Base-by-base conservation (phyloP, 2,329 filamentous ascomycete genomes). In the Colletotrichum sp. region DNA sequence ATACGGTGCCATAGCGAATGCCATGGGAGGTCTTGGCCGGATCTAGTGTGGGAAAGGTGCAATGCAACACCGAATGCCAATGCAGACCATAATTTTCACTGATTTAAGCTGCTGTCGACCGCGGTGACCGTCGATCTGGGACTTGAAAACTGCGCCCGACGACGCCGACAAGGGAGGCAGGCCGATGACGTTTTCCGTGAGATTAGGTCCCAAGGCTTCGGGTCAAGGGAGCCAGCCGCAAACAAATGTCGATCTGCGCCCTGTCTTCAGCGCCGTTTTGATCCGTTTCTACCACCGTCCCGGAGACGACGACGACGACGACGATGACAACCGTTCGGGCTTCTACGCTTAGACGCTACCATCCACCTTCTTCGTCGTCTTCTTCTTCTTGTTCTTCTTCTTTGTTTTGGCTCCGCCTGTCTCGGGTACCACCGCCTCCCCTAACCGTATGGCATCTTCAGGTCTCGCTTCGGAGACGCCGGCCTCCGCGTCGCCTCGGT, bases 401-500 rank as follows among this genome's bases (percentile, higher is more conserved):
- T 83, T 83, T 77, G 80, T 81, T 62, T 81, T 80, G 15, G 76
- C 36, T 21, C 52, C 38, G 32, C 34, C 56, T 30, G 43, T 60
- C 66, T 34, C 60, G 43, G 36, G 61, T 15, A 9, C 28, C 32
- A 13, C 56, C 5, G 69, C 66, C 24, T 55, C 12, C 21, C 30
- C 60, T 55, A 43, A 21, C 58, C 30, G 10, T 21, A 73, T 6
- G n/a, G 65, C 18, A 56, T 18, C 48, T 28, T 60, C 32, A 16
- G 52, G n/a, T 15, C 36, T 34, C 16, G 32, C 10, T 26, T 66
- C 18, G 24, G 26, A 15, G 24, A 32, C 56, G 15, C 48, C 70
- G 32, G 52, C 21, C n/a, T 30, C 43, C 12, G 67, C 68, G 6
- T 71, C 43, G 7, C 24, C 68, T n/a, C 56, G 58, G 21, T 64